Conservation (phyloP, 2,329 filamentous ascomycete genomes). For the Hymenoscyphus occultus region DNA sequence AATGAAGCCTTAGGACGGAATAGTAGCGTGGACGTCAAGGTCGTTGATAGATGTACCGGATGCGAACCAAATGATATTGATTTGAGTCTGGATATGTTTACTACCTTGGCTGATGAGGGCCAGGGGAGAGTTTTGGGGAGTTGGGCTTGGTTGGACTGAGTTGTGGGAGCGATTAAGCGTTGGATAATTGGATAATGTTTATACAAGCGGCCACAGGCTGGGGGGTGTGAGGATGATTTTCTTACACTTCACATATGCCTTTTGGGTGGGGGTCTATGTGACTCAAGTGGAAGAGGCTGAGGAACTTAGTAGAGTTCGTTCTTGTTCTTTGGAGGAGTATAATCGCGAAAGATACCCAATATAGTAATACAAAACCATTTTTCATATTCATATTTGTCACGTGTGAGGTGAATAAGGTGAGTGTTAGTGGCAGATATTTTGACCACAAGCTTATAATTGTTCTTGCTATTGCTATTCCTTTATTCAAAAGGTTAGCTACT, state of each 20-base stretch:
- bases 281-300: not conserved
- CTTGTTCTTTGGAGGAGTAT: not conserved
- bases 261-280: not conserved
- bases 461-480: no score
- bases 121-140: slow-evolving; percentile 40
- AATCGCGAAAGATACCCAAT: not conserved
- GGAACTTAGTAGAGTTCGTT: not conserved
- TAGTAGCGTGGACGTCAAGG: slow-evolving; percentile 57
- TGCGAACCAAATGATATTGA: slow-evolving; percentile 43
- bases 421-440: no score
- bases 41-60: slow-evolving; percentile 59
- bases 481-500: no score
- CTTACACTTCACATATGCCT: not conserved
- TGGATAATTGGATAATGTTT: not conserved
- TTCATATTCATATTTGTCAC: no score
- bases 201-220: not conserved
- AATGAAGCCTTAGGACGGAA: slow-evolving; percentile 47
- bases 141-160: slow-evolving; percentile 38
- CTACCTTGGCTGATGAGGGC: slow-evolving; percentile 44
- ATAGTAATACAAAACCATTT: not conserved
- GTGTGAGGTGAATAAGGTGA: no score
- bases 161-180: not conserved
- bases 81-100: slow-evolving; percentile 43
- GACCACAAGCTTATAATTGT: no score
- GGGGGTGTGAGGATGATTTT: not conserved